Evolutionary conservation across 2,329 filamentous ascomycete species (phyloP), one percentile per base, ranked within the genome.

Genomic region (Thyridium curvatum): DNA sequence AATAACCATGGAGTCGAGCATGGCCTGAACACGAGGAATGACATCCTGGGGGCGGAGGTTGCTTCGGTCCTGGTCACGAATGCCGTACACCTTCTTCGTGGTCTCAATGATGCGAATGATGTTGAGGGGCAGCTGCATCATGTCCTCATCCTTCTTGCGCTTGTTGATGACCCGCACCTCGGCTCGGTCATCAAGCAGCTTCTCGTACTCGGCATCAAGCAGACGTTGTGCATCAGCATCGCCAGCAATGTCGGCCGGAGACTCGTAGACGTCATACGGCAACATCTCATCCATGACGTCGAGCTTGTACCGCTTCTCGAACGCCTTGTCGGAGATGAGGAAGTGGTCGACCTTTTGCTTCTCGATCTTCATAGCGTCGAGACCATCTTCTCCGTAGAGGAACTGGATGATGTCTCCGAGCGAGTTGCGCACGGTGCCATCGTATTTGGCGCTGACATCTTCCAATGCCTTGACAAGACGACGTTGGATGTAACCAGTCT

Each of bases 401-500:
- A 98, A 98, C 57, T 98, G 91, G 39, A 98, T 83, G 46, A 98
- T 85, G 53, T 98, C 94, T 34, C 93, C 93, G 33, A 97, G 74
- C 3, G 93, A 98, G 64, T 98, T 98, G 43, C 93, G 84, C 18
- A 98, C 89, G 6, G 93, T 98, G 46, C 91, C 91, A 53, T 98
- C 93, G 58, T 98, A 98, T 56, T 94, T 94, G 43, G 91, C 90
- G 71, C 91, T 95, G 38, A 97, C 84, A 61, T 98, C 93, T 73
- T 98, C 93, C 3, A 98, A 77, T 10, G 94, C 94, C 67, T 98
- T 98, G 55, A 98, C 93, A 34, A 98, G 77, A 72, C 94, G 89
- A 67, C 93, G 87, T 65, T 98, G 94, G 49, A 98, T 98, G 62
- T 98, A 98, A 66, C 93, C 93, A 41, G 94, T 98, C 65, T 98